These are phyloP conservation scores for Geotrichum reessii DNA, from an alignment of 1,139 yeast species.

Conservation along the genomic window DNA sequence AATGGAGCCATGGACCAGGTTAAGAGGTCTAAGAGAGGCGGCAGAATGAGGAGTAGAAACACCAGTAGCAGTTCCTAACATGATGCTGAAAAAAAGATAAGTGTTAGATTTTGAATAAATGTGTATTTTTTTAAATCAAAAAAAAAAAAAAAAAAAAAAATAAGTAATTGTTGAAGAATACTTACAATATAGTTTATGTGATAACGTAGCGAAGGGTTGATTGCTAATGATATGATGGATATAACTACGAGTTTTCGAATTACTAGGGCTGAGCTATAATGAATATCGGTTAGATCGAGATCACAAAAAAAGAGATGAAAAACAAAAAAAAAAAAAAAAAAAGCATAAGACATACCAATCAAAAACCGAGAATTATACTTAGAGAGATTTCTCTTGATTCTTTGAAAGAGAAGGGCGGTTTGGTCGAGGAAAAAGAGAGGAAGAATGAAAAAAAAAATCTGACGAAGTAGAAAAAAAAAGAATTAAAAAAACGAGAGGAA, in stretches of 20 bases:
- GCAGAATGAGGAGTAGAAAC: conserved; percentile 42
- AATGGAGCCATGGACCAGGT: conserved; percentile 74
- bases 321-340: background rate
- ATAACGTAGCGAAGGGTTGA: background rate
- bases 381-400: background rate
- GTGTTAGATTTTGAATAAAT: no score
- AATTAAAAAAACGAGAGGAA: background rate
- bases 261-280: background rate
- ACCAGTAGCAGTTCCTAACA: conserved; percentile 34
- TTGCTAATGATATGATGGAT: background rate
- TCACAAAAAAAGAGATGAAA: background rate
- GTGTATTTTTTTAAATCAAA: background rate
- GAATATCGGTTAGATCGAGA: background rate
- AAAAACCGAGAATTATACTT: background rate
- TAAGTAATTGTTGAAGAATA: background rate
- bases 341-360: background rate
- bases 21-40: conserved; percentile 66
- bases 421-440: background rate
- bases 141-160: background rate
- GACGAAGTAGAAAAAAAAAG: background rate
- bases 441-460: background rate
- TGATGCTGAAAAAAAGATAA: no score
- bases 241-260: background rate
- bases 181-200: background rate
- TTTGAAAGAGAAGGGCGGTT: background rate